A percentile compares a stretch with the other conserved stretches of the same genome.
Evolutionary conservation across 2,329 filamentous ascomycete genomes (phyloP).

Genomic region (Penicillium sp.): DNA sequence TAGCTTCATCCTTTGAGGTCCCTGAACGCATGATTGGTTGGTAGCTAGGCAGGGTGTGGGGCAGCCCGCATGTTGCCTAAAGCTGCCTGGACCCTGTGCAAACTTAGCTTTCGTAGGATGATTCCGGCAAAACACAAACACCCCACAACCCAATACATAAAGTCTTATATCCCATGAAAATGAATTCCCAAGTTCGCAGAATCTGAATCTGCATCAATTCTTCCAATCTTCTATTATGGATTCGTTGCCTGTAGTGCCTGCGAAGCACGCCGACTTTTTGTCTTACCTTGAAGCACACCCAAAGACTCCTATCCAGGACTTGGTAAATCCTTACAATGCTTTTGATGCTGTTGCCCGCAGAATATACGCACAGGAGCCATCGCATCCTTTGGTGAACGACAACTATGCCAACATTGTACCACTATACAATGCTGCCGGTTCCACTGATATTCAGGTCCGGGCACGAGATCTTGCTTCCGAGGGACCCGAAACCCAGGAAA

Average conservation of each 20-base stretch:
- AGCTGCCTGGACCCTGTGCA: slow-evolving; percentile 8
- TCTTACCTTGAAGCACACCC: slow-evolving; percentile 26
- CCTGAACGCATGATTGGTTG: not conserved
- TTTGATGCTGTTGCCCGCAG: slow-evolving; percentile 39
- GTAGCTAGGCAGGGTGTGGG: not conserved
- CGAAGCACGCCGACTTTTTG: slow-evolving; percentile 29
- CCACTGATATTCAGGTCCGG: slow-evolving; percentile 28
- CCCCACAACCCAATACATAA: not conserved
- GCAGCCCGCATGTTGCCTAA: slow-evolving; percentile 8
- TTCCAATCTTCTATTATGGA: not conserved
- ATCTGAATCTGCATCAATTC: not conserved
- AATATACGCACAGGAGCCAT: slow-evolving; percentile 41
- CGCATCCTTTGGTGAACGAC: slow-evolving; percentile 28
- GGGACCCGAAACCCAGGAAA: slow-evolving; percentile 28
- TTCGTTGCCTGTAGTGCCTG: slow-evolving; percentile 14
- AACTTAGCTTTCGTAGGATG: not conserved
- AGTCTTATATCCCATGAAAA: not conserved
- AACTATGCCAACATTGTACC: slow-evolving; percentile 37
- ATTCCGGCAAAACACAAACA: not conserved
- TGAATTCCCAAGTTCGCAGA: too few relatives aligned
- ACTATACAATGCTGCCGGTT: slow-evolving; percentile 29
- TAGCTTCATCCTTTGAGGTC: too few relatives aligned
- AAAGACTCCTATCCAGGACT: slow-evolving; percentile 26
- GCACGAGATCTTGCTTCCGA: slow-evolving; percentile 36
- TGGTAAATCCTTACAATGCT: slow-evolving; percentile 38